These are phyloP conservation scores for Chrysoporthe deuterocubensis DNA, from an alignment of 2,329 filamentous ascomycete species.

Conservation along the genomic window DNA sequence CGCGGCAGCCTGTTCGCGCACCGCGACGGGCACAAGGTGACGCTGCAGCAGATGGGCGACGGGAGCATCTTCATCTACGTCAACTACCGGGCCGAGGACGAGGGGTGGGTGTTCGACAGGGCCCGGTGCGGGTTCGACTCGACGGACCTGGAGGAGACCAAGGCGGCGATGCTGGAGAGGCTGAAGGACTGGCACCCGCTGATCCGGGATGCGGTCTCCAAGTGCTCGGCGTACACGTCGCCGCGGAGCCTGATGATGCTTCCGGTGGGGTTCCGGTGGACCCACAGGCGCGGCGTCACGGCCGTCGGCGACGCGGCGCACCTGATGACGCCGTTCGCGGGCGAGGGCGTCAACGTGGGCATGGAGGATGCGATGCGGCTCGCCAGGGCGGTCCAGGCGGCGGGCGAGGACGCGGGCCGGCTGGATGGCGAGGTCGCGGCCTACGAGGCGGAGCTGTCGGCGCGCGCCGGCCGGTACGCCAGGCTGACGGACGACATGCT, in stretches of 20 bases:
- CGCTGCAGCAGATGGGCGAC: constrained; percentile 53
- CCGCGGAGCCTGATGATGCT: constrained; percentile 56
- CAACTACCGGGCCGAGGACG: constrained; percentile 43
- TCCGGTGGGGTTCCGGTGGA: constrained; percentile 54
- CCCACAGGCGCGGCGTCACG: constrained; percentile 52
- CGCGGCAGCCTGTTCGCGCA: constrained; percentile 51
- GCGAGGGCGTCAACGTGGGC: constrained; percentile 63
- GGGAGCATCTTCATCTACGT: constrained; percentile 49
- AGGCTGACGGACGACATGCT: constrained; percentile 39
- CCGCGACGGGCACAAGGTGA: constrained; percentile 46
- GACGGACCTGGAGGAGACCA: constrained; percentile 42
- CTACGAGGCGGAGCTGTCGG: constrained; percentile 47
- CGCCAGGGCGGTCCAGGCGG: constrained; percentile 46
- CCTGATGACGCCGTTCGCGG: constrained; percentile 61
- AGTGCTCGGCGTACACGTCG: constrained; percentile 44
- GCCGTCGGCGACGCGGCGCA: constrained; percentile 65
- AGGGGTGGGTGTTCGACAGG: constrained; percentile 39
- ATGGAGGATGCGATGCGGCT: constrained; percentile 59
- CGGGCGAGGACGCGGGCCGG: constrained; percentile 8
- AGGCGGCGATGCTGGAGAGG: constrained; percentile 41
- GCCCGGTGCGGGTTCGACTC: constrained; percentile 50
- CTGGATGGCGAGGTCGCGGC: constrained; percentile 41
- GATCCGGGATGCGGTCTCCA: constrained; percentile 46
- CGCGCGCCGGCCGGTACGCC: constrained; percentile 39
- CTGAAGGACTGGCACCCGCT: constrained; percentile 47